phyloP scores from a whole-genome alignment of 495 filamentous ascomycete species.

The Alectoria sarmentosa region DNA sequence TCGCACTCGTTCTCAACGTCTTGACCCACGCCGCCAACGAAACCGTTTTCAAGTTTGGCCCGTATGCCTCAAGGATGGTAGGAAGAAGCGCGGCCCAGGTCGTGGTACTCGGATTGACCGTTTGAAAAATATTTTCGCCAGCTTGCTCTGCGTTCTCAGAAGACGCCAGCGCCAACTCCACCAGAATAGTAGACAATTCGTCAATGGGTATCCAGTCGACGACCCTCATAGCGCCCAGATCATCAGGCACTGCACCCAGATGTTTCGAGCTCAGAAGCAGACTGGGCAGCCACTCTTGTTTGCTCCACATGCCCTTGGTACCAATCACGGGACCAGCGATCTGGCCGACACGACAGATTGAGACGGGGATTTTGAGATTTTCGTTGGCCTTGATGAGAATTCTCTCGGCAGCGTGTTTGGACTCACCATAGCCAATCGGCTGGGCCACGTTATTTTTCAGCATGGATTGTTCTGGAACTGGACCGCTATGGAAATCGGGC shows the following conservation, averaged over 20 bases:
- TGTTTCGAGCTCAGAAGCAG: constrained; percentile 29
- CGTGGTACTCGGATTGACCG: constrained; percentile 15
- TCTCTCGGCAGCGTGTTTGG: constrained; percentile 26
- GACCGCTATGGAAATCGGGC: neutral
- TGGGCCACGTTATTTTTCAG: constrained; percentile 17
- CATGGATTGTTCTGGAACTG: constrained; percentile 10
- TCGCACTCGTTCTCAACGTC: too few relatives aligned
- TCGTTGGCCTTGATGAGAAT: constrained; percentile 20
- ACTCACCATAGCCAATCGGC: constrained; percentile 26
- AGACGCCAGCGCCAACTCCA: too few relatives aligned
- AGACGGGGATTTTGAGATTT: constrained; percentile 7
- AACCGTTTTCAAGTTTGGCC: too few relatives aligned
- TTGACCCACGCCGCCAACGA: too few relatives aligned
- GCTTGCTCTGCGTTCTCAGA: too few relatives aligned
- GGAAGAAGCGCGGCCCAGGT: too few relatives aligned
- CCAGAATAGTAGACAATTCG: constrained; percentile 12
- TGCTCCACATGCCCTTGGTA: constrained; percentile 31
- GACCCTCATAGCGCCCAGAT: constrained; percentile 17
- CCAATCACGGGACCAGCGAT: constrained; percentile 24
- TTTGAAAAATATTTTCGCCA: too few relatives aligned
- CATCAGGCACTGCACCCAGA: constrained; percentile 23
- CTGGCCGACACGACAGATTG: constrained; percentile 25
- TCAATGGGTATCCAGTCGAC: constrained; percentile 32
- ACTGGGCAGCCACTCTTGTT: constrained; percentile 33
- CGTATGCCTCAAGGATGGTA: too few relatives aligned